Evolutionary conservation across 768 basidiomycete genomes (phyloP).

Genomic region (Astraeus odoratus): DNA sequence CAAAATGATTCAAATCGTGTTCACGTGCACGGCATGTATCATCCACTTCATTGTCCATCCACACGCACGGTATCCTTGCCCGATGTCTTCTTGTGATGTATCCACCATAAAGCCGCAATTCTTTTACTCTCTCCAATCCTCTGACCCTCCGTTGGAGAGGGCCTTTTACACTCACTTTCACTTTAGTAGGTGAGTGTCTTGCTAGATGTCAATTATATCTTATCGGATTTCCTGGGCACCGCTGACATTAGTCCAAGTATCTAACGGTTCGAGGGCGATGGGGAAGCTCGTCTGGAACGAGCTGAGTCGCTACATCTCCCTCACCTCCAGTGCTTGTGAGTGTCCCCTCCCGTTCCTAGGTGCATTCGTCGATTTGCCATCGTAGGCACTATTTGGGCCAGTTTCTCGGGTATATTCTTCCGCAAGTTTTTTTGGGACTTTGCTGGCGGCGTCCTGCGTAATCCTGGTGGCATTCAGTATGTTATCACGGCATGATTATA

Average conservation of each 20-base stretch:
- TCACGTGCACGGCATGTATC: no score
- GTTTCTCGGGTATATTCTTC: conserved; percentile 73
- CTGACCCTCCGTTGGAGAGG: background rate
- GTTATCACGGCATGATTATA: conserved; percentile 21
- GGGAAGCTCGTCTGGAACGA: conserved; percentile 81
- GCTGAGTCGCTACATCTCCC: conserved; percentile 59
- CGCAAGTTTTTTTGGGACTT: conserved; percentile 99
- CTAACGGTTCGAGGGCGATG: conserved; percentile 37
- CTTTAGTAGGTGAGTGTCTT: background rate
- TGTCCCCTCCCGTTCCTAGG: conserved; percentile 15
- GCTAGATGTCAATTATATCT: no score
- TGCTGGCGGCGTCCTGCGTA: conserved; percentile 69
- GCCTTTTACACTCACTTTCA: conserved; percentile 4
- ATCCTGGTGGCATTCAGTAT: conserved; percentile 75
- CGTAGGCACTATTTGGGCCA: conserved; percentile 73
- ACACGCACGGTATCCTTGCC: no score
- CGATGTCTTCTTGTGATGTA: no score
- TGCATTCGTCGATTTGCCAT: conserved; percentile 9
- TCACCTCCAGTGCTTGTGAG: conserved; percentile 70
- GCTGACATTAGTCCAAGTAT: background rate
- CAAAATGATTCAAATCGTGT: no score
- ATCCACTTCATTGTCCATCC: no score
- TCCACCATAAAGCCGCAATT: no score
- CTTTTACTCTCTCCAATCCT: no score
- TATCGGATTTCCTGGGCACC: background rate